These are phyloP conservation scores for Aspergillus sp. DNA, from an alignment of 2,329 filamentous ascomycete species.

Conservation along the genomic window DNA sequence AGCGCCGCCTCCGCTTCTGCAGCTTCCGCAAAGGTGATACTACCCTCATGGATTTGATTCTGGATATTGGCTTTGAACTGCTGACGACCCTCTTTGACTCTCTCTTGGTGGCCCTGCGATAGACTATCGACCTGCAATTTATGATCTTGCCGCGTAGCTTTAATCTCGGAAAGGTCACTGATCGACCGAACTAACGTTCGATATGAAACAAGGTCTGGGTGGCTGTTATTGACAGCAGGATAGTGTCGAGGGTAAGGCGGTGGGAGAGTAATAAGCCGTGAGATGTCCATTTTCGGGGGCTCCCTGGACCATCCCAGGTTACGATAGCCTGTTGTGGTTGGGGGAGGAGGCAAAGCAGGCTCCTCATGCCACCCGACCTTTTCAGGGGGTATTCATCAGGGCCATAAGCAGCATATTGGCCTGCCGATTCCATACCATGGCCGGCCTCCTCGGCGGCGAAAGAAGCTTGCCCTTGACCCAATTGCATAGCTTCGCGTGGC, in stretches of 20 bases:
- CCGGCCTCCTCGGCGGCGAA: constrained; percentile 19
- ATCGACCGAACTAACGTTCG: constrained; percentile 69
- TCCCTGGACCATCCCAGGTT: constrained; percentile 24
- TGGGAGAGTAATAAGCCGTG: constrained; percentile 84
- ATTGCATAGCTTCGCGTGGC: constrained; percentile 70
- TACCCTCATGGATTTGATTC: constrained; percentile 69
- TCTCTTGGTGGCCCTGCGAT: constrained; percentile 47
- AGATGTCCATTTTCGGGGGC: constrained; percentile 70
- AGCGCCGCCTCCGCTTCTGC: constrained; percentile 75
- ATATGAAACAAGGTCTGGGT: constrained; percentile 79
- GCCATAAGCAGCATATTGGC: constrained; percentile 36
- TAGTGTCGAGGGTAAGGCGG: constrained; percentile 93
- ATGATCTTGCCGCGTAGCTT: constrained; percentile 57
- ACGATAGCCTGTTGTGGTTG: constrained; percentile 9
- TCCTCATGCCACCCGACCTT: constrained; percentile 57
- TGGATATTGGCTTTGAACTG: constrained; percentile 72
- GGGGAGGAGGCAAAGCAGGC: constrained; percentile 18
- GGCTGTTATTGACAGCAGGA: constrained; percentile 91
- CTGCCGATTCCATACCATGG: constrained; percentile 14
- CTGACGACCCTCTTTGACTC: constrained; percentile 57
- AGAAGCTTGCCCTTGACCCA: constrained; percentile 44
- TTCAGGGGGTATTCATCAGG: constrained; percentile 61
- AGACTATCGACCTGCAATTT: constrained; percentile 47
- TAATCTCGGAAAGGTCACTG: constrained; percentile 68
- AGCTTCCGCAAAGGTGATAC: constrained; percentile 77